These are phyloP conservation scores for Boletus patriciae DNA, from an alignment of 768 basidiomycete species.

Conservation along the genomic window DNA sequence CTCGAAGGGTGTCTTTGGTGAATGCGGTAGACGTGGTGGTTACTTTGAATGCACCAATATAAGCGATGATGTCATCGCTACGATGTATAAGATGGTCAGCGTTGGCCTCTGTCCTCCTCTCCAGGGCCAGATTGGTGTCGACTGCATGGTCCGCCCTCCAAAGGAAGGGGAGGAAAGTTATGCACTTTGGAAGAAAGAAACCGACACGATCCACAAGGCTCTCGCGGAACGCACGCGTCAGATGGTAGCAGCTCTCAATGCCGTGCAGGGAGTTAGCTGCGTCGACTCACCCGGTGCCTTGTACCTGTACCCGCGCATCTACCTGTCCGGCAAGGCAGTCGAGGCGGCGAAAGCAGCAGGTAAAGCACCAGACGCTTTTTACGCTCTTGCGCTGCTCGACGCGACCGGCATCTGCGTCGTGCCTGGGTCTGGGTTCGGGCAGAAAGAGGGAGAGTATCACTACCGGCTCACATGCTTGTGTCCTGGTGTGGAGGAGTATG, in stretches of 20 bases:
- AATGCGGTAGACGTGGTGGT: slow-evolving; percentile 96
- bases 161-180: slow-evolving; percentile 73
- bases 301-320: slow-evolving; percentile 88
- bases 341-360: slow-evolving; percentile 69
- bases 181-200: slow-evolving; percentile 80
- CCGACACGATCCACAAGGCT: slow-evolving; percentile 71
- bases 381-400: slow-evolving; percentile 81
- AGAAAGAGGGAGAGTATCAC: slow-evolving; percentile 87
- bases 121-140: slow-evolving; percentile 90
- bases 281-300: slow-evolving; percentile 89
- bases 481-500: slow-evolving; percentile 92
- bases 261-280: slow-evolving; percentile 85
- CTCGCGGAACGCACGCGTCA: slow-evolving; percentile 65
- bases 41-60: slow-evolving; percentile 95
- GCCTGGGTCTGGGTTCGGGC: slow-evolving; percentile 93
- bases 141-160: slow-evolving; percentile 91
- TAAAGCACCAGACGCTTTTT: slow-evolving; percentile 87
- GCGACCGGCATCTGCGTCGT: slow-evolving; percentile 92
- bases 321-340: slow-evolving; percentile 69
- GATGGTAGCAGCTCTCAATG: slow-evolving; percentile 81
- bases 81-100: slow-evolving; percentile 95
- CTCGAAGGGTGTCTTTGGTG: slow-evolving; percentile 93
- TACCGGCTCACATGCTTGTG: slow-evolving; percentile 93
- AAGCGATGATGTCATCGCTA: slow-evolving; percentile 68
- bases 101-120: slow-evolving; percentile 89